phyloP scores from a whole-genome alignment of 345 rosid genomes.

The Acer campestre region DNA sequence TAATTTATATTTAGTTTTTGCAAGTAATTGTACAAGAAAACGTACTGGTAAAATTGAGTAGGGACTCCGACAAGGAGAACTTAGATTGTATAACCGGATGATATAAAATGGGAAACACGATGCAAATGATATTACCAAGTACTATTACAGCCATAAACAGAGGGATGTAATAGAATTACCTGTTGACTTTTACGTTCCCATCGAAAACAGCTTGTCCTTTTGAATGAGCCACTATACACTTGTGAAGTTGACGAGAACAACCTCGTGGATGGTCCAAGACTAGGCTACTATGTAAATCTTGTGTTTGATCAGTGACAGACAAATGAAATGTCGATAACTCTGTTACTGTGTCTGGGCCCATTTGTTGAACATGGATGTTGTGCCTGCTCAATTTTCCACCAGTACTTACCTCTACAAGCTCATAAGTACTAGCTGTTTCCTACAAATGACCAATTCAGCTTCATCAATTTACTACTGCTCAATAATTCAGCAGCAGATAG shows the following conservation, averaged over 20 bases:
- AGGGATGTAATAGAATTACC: conserved; percentile 38
- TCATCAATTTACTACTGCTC: background rate
- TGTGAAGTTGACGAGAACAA: conserved; percentile 76
- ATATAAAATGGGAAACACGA: background rate
- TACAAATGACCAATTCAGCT: conserved; percentile 27
- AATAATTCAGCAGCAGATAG: background rate
- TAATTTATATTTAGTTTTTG: background rate
- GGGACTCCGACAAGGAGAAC: background rate
- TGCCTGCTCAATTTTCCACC: conserved; percentile 95
- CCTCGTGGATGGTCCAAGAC: conserved; percentile 93
- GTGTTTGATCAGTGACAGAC: conserved; percentile 70
- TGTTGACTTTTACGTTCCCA: conserved; percentile 88
- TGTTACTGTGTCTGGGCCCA: conserved; percentile 86
- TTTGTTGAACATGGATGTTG: conserved; percentile 85
- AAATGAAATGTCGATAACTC: conserved; percentile 81
- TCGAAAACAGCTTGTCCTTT: conserved; percentile 92
- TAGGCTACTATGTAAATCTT: conserved; percentile 84
- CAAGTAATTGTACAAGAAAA: too few relatives aligned
- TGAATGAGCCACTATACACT: conserved; percentile 93
- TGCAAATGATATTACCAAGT: background rate
- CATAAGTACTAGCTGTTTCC: conserved; percentile 76
- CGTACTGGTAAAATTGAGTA: background rate
- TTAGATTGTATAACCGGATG: background rate
- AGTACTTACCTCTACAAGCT: conserved; percentile 86
- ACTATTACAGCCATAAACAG: background rate